These are phyloP conservation scores for Wilhelminamyces savonicus DNA, from an alignment of 805 yeast species.

Conservation along the genomic window DNA sequence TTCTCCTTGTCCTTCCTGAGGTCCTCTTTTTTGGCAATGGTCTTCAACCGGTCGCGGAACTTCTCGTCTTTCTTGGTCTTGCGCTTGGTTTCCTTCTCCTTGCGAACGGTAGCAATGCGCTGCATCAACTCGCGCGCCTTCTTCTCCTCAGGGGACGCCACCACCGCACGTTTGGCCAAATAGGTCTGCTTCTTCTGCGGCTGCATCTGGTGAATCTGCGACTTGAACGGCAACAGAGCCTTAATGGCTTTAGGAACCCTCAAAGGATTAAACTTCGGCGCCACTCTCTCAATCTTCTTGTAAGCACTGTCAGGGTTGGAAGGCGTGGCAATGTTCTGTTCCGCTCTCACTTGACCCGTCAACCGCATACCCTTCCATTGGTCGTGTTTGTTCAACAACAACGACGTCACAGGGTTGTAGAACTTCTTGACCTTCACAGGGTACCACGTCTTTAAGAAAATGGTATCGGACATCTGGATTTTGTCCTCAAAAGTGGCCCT, in stretches of 20 bases:
- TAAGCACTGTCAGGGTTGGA: slow-evolving; percentile 43
- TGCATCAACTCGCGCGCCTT: slow-evolving; percentile 85
- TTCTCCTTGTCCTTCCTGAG: slow-evolving; percentile 66
- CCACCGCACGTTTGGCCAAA: slow-evolving; percentile 86
- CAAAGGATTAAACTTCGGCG: slow-evolving; percentile 81
- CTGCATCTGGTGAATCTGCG: slow-evolving; percentile 84
- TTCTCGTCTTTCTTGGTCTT: slow-evolving; percentile 67
- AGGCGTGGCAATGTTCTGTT: slow-evolving; percentile 58
- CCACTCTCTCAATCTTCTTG: slow-evolving; percentile 72
- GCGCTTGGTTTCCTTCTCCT: slow-evolving; percentile 77
- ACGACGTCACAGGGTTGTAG: slow-evolving; percentile 93
- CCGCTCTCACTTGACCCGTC: slow-evolving; percentile 91
- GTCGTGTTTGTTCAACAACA: slow-evolving; percentile 66
- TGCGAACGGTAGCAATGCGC: slow-evolving; percentile 77
- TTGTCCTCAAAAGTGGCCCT: slow-evolving; percentile 98
- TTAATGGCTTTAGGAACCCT: slow-evolving; percentile 78
- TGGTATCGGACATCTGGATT: slow-evolving; percentile 81
- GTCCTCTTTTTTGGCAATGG: slow-evolving; percentile 68
- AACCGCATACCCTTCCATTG: slow-evolving; percentile 97
- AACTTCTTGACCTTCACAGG: slow-evolving; percentile 87
- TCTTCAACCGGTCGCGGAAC: slow-evolving; percentile 69
- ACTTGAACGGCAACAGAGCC: slow-evolving; percentile 79
- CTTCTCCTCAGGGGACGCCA: slow-evolving; percentile 87
- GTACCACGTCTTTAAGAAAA: slow-evolving; percentile 92
- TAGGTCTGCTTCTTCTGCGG: slow-evolving; percentile 82